A percentile compares a stretch with the other conserved stretches of the same genome.
phyloP scores from a whole-genome alignment of 2,329 filamentous ascomycete species.

The Hymenoscyphus fraxineus region DNA sequence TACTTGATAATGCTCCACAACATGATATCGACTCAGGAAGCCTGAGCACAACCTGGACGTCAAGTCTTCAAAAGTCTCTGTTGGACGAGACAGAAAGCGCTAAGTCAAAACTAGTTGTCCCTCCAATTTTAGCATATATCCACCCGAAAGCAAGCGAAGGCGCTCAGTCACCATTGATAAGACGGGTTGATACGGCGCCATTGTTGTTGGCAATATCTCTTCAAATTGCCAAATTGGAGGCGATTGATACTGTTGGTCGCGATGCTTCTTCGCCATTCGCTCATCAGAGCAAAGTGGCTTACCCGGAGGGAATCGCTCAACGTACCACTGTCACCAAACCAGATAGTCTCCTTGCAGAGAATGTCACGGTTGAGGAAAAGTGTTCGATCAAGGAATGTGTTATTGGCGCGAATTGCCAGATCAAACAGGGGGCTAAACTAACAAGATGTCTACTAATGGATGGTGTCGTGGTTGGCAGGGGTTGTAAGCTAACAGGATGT shows the following conservation, averaged over 20 bases:
- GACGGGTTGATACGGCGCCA: slow-evolving; percentile 82
- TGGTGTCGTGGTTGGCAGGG: slow-evolving; percentile 77
- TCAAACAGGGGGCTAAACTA: slow-evolving; percentile 79
- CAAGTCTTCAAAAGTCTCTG: slow-evolving; percentile 18
- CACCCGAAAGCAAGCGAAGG: slow-evolving; percentile 51
- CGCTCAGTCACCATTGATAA: slow-evolving; percentile 60
- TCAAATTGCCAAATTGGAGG: slow-evolving; percentile 79
- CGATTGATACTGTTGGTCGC: slow-evolving; percentile 58
- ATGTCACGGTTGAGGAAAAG: slow-evolving; percentile 85
- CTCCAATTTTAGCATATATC: slow-evolving; percentile 77
- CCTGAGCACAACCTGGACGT: slow-evolving; percentile 34
- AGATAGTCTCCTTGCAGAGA: slow-evolving; percentile 82
- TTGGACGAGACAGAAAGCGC: slow-evolving; percentile 15
- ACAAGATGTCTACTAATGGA: slow-evolving; percentile 92
- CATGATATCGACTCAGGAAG: slow-evolving; percentile 30
- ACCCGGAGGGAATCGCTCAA: slow-evolving; percentile 75
- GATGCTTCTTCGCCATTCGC: slow-evolving; percentile 67
- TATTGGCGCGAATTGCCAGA: slow-evolving; percentile 81
- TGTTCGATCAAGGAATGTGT: slow-evolving; percentile 90
- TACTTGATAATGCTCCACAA: slow-evolving; percentile 29
- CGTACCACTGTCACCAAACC: slow-evolving; percentile 77
- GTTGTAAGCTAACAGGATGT: slow-evolving; percentile 81
- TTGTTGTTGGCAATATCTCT: slow-evolving; percentile 79
- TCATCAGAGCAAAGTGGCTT: slow-evolving; percentile 74
- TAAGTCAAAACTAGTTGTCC: slow-evolving; percentile 44